Base-by-base conservation (phyloP, 1,284 basidiomycete genomes). In the Boletus albobrunnescens region DNA sequence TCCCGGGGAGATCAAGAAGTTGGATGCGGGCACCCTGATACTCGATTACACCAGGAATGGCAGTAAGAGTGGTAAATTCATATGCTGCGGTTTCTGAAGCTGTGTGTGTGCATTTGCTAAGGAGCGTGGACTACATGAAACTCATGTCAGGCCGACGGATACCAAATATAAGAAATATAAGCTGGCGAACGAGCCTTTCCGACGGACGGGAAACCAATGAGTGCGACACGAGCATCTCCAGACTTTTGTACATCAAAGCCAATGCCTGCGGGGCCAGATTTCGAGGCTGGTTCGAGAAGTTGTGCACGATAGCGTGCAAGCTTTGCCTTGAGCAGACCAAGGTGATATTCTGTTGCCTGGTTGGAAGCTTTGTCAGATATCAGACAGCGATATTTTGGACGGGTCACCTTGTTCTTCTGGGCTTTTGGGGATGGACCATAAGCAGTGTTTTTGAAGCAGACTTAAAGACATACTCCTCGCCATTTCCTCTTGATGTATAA, bases 181-280 rank as follows among this genome's bases (percentile, higher is more conserved):
- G 30, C 36, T 5, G 44, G 16, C 30, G 19, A 16, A 50, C 67
- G 44, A 53, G 78, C 87, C 76, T 92, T 94, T 67, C 94, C 94
- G 39, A 97, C 94, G 10, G 93, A 96, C 0, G 91, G 92, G 67
- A 94, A 94, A 17, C 91, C 94, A 47, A 97, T 97, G 50, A 98
- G 72, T 19, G 91, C 93, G 19, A 97, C 91, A 63, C 93, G 77
- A 26, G 93, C 93, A 71, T 95, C 93, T 52, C 93, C 93, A 17
- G 90, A 90, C 67, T 96, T 96, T 68, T 94, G 85, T 1, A 97
- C 93, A 59, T 95, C 92, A 55, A 95, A 95, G 0, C 93, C 94
- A 54, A 88, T 82, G 26, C 94, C 94, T 20, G 81, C 78, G 19
- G 87, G 83, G 17, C 87, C 81, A 13, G 87, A 88, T 64, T 93